A percentile compares a stretch with the other conserved stretches of the same genome.
Conservation (phyloP, 176 grass and related monocot species). For the Bolboschoenus planiculmis region DNA sequence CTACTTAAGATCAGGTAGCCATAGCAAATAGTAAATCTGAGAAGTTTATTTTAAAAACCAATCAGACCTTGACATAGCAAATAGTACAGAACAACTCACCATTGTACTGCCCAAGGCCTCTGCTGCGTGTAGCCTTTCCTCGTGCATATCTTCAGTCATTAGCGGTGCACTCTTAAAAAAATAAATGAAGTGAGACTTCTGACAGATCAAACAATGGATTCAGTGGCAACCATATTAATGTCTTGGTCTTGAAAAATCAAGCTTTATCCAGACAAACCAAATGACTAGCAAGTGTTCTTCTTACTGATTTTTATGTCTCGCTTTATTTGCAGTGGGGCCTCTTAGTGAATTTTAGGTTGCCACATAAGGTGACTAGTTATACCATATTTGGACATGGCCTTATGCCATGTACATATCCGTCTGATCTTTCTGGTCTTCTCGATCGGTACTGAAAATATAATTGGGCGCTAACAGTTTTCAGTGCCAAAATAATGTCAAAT, state of each 20-base stretch:
- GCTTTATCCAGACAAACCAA: background rate
- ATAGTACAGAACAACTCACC: conserved; percentile 46
- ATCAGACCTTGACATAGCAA: background rate
- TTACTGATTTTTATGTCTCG: background rate
- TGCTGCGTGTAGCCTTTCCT: conserved; percentile 89
- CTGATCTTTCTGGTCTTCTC: background rate
- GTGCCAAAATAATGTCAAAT: conserved; percentile 2
- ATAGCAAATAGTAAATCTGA: conserved; percentile 15
- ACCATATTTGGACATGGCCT: background rate
- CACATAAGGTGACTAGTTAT: background rate
- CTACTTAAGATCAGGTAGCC: conserved; percentile 15
- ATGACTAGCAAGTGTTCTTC: background rate
- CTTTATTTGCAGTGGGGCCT: background rate
- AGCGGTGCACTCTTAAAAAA: conserved; percentile 78
- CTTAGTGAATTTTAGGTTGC: background rate
- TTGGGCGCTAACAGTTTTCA: background rate
- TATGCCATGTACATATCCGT: background rate
- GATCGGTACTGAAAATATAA: background rate
- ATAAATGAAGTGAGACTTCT: conserved; percentile 30
- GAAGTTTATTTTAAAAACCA: background rate
- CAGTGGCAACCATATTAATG: background rate
- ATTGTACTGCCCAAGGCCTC: conserved; percentile 71
- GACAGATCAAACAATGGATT: conserved; percentile 14
- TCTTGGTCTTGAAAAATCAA: background rate
- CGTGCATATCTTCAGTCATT: conserved; percentile 99